phyloP scores from a whole-genome alignment of 1,284 basidiomycete genomes.

The Limonomyces culmigenus region DNA sequence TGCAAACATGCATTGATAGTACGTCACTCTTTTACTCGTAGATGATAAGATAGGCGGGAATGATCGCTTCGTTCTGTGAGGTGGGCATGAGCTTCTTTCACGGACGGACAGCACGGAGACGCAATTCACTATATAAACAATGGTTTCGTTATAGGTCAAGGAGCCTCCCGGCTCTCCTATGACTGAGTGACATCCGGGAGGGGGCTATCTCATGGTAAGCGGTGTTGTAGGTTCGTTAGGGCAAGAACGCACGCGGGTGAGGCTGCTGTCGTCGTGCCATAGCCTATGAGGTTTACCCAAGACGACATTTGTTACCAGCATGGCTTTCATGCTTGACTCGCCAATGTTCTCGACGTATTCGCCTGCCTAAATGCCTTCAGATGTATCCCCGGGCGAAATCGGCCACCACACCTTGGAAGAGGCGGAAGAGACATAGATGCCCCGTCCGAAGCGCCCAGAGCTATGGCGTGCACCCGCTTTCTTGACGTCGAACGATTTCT shows the following conservation, averaged over 20 bases:
- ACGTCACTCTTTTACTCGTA: too few species aligned
- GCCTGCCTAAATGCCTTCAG: too few species aligned
- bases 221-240: not conserved
- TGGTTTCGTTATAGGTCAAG: constrained; percentile 1
- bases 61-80: too few species aligned
- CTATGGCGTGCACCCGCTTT: too few species aligned
- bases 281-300: constrained; percentile 1
- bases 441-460: not conserved
- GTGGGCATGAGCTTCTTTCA: too few species aligned
- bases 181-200: not conserved
- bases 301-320: constrained; percentile 2
- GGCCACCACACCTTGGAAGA: constrained; percentile 1
- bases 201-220: not conserved
- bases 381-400: too few species aligned
- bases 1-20: too few species aligned
- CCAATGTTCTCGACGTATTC: not conserved
- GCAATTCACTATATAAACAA: constrained; percentile 1
- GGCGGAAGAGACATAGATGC: constrained; percentile 1
- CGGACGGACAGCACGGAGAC: too few species aligned
- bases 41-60: too few species aligned
- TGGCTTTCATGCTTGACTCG: not conserved
- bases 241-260: not conserved
- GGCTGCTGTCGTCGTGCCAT: not conserved
- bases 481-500: too few species aligned
- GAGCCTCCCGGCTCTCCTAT: not conserved